Conservation (phyloP, 1,284 basidiomycete species). For the Naganishia sp. region DNA sequence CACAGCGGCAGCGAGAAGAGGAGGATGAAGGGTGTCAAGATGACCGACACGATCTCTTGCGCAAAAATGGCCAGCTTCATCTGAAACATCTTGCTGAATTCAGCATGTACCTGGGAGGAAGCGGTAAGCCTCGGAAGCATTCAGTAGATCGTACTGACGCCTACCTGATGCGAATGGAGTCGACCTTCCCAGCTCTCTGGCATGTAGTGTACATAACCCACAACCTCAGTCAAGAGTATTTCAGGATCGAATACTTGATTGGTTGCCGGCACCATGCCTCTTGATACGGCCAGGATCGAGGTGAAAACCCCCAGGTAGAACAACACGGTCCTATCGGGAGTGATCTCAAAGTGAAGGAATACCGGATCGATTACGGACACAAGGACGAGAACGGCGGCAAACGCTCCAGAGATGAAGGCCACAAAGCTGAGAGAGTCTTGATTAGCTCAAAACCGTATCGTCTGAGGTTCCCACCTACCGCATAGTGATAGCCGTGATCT, state of each 20-base stretch:
- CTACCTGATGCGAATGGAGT: slow-evolving; percentile 81
- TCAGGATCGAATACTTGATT: slow-evolving; percentile 92
- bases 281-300: slow-evolving; percentile 78
- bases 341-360: slow-evolving; percentile 92
- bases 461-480: slow-evolving; percentile 60
- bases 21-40: slow-evolving; percentile 90
- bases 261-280: slow-evolving; percentile 95
- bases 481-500: slow-evolving; percentile 82
- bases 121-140: background rate
- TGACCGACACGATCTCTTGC: slow-evolving; percentile 83
- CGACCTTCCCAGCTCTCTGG: slow-evolving; percentile 86
- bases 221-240: slow-evolving; percentile 82
- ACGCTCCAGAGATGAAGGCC: slow-evolving; percentile 93
- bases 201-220: slow-evolving; percentile 92
- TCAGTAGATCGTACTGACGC: slow-evolving; percentile 29
- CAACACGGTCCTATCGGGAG: slow-evolving; percentile 83
- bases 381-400: slow-evolving; percentile 88
- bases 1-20: slow-evolving; percentile 88
- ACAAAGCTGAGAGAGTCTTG: slow-evolving; percentile 67
- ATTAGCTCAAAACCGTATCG: slow-evolving; percentile 1
- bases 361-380: slow-evolving; percentile 88
- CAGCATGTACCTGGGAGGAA: slow-evolving; percentile 69
- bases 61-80: slow-evolving; percentile 85
- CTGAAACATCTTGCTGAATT: slow-evolving; percentile 84
- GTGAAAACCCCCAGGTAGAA: slow-evolving; percentile 92